Percentiles rank a stretch among this genome's conserved stretches.
These are phyloP conservation scores for Colletotrichum graminicola DNA, from an alignment of 2,329 filamentous ascomycete species.

Conservation along the genomic window DNA sequence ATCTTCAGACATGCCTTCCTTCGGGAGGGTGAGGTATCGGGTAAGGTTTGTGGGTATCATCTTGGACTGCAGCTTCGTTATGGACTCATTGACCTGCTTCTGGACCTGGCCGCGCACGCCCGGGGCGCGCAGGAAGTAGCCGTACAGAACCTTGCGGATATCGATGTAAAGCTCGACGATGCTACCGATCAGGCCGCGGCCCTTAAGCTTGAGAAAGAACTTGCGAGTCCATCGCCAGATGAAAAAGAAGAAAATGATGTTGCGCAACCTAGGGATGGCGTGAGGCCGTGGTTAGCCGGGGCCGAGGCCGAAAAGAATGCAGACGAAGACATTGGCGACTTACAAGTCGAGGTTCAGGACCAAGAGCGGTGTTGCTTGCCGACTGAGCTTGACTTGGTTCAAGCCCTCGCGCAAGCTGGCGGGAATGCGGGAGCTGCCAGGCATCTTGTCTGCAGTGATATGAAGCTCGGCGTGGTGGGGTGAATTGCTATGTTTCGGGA, in stretches of 20 bases:
- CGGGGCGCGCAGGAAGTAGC: constrained; percentile 86
- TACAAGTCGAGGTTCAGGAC: constrained; percentile 78
- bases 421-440: constrained; percentile 77
- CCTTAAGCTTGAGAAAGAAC: constrained; percentile 85
- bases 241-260: constrained; percentile 91
- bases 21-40: constrained; percentile 81
- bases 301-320: constrained; percentile 4
- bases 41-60: constrained; percentile 81
- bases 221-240: constrained; percentile 85
- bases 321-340: constrained; percentile 50
- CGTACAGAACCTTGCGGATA: constrained; percentile 80
- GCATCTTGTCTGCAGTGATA: constrained; percentile 58
- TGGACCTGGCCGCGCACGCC: constrained; percentile 89
- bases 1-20: constrained; percentile 85
- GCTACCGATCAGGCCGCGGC: constrained; percentile 87
- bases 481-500: constrained; percentile 28
- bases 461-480: constrained; percentile 27
- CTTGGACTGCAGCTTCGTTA: constrained; percentile 85
- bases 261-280: constrained; percentile 72
- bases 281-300: constrained; percentile 18
- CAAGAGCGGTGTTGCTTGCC: constrained; percentile 67
- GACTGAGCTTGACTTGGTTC: constrained; percentile 69
- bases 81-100: constrained; percentile 83
- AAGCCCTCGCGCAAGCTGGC: constrained; percentile 78
- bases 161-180: constrained; percentile 79